Base-by-base conservation (phyloP, 2,329 filamentous ascomycete genomes). In the Penicillium concentricum region DNA sequence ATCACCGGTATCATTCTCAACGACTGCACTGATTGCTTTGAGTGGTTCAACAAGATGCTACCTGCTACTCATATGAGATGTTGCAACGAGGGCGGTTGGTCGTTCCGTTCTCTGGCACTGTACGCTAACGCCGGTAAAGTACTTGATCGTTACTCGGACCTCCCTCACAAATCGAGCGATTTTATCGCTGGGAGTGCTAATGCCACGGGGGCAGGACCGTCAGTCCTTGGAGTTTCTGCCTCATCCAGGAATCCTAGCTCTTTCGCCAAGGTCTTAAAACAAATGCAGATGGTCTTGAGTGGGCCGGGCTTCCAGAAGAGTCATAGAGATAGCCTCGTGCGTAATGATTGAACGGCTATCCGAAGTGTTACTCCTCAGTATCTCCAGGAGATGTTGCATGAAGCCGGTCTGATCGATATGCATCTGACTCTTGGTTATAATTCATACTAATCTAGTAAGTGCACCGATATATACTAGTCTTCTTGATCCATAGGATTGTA, bases 21-120 rank as follows among this genome's bases (percentile, higher is more conserved):
- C 3, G 57, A 63, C 30, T 66, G 62, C 16, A 13, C 41, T 0
- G 42, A 51, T 1, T 66, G 63, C 35, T 62, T 59, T 18, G 43
- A 60, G 1, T 50, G 45, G 15, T 45, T 63, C 5, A 42, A 57
- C 7, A 18, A 43, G 3, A 15, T 38, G 3, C 13, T 55, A 13
- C 46, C 52, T 37, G 35, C 9, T 22, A 34, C 3, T 12, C 45
- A 5, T 9, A 39, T 24, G 30, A 32, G 28, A 41, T 51, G 56
- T 20, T 57, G 50, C 30, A 66, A 65, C 26, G 30, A 57, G 32
- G 32, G 32, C 8, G 62, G 62, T 15, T 63, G 62, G 63, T 48
- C 41, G 6, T 63, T 59, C 34, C 26, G 55, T 12, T 34, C 61
- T 39, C 47, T 64, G 16, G 57, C 50, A 12, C 8, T 54, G 2